phyloP scores from a whole-genome alignment of 2,329 filamentous ascomycete genomes.

The Botrytis galanthina region DNA sequence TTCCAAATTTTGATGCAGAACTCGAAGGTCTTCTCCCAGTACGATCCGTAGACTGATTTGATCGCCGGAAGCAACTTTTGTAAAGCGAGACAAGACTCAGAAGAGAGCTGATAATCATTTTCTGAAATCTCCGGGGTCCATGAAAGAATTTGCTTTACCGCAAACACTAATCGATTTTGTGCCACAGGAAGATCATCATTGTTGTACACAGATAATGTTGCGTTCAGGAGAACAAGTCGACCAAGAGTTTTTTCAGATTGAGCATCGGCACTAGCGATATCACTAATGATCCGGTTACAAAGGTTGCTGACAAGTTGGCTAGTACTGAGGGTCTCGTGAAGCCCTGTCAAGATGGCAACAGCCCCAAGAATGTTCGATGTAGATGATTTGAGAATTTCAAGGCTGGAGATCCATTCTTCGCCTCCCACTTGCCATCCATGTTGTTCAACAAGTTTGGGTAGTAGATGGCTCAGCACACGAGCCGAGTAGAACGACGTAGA shows the following conservation, averaged over 20 bases:
- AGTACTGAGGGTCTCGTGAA: slow-evolving; percentile 47
- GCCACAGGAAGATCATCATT: slow-evolving; percentile 54
- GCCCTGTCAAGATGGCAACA: slow-evolving; percentile 50
- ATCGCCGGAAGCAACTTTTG: slow-evolving; percentile 68
- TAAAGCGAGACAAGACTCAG: slow-evolving; percentile 56
- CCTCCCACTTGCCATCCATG: slow-evolving; percentile 47
- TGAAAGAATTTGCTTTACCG: slow-evolving; percentile 72
- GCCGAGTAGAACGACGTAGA: slow-evolving; percentile 52
- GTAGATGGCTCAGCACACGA: slow-evolving; percentile 50
- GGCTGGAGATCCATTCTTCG: slow-evolving; percentile 49
- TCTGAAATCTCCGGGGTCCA: slow-evolving; percentile 59
- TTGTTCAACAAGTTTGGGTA: slow-evolving; percentile 48
- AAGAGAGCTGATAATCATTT: slow-evolving; percentile 45
- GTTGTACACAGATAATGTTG: slow-evolving; percentile 52
- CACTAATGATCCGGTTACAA: slow-evolving; percentile 59
- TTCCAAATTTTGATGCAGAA: slow-evolving; percentile 60
- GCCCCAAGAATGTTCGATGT: slow-evolving; percentile 49
- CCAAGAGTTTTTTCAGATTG: slow-evolving; percentile 47
- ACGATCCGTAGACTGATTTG: slow-evolving; percentile 79
- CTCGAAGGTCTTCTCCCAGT: slow-evolving; percentile 70
- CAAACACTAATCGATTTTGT: slow-evolving; percentile 60
- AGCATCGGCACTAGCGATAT: slow-evolving; percentile 52
- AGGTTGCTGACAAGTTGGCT: slow-evolving; percentile 53
- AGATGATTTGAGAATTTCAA: slow-evolving; percentile 48
- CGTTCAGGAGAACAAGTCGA: slow-evolving; percentile 54